These are phyloP conservation scores for Naumovozyma dairenensis DNA, from an alignment of 805 yeast genomes.

Conservation along the genomic window DNA sequence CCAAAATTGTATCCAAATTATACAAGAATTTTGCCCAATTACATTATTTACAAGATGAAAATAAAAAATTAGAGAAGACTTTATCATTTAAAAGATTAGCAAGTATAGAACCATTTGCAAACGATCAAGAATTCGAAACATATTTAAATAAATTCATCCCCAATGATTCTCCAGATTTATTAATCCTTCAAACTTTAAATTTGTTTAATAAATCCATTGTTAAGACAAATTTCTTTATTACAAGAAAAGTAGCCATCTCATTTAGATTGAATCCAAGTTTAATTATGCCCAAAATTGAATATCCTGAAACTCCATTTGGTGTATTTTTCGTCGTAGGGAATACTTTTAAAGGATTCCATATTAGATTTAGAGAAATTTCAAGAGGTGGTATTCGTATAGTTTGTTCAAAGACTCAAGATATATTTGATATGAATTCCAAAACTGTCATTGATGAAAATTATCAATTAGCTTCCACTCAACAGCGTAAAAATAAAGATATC, in stretches of 20 bases:
- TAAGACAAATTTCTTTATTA: constrained; percentile 88
- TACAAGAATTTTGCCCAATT: constrained; percentile 86
- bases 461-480: constrained; percentile 92
- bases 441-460: constrained; percentile 93
- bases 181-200: constrained; percentile 74
- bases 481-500: constrained; percentile 92
- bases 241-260: constrained; percentile 90
- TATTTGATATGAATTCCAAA: constrained; percentile 74
- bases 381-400: constrained; percentile 98
- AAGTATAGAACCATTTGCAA: constrained; percentile 63
- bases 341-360: constrained; percentile 95
- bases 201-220: constrained; percentile 77
- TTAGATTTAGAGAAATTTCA: constrained; percentile 92
- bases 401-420: constrained; percentile 74
- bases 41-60: constrained; percentile 58
- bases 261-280: constrained; percentile 83
- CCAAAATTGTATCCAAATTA: constrained; percentile 65
- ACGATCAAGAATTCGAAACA: constrained; percentile 64
- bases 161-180: constrained; percentile 64
- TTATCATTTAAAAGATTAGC: constrained; percentile 78
- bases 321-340: constrained; percentile 94
- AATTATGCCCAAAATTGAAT: constrained; percentile 68
- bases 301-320: constrained; percentile 88
- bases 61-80: constrained; percentile 51
- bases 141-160: constrained; percentile 60